Evolutionary conservation across 2,329 filamentous ascomycete genomes (phyloP).

Genomic region (Xylaria sp.): DNA sequence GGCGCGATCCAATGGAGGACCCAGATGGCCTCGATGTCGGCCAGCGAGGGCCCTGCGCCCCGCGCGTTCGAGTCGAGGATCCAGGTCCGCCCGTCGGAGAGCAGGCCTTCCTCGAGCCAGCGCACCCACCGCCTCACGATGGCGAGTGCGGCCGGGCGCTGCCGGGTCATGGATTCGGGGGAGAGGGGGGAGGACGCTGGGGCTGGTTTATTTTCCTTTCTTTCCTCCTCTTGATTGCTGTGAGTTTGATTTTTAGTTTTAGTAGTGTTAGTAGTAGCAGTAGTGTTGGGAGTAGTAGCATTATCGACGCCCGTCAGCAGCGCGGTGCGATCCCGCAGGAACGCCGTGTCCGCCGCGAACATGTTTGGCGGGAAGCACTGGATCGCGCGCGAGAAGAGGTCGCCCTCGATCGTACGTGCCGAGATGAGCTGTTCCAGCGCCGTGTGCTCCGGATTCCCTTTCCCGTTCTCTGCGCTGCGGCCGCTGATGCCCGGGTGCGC

Average conservation of each 20-base stretch:
- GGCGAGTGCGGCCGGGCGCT: constrained; percentile 65
- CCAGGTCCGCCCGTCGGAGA: constrained; percentile 76
- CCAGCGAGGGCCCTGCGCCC: constrained; percentile 61
- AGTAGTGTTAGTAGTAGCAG: neutral
- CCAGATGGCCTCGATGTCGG: constrained; percentile 77
- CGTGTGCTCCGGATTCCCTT: constrained; percentile 49
- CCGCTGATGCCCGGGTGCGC: constrained; percentile 48
- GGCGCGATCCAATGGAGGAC: constrained; percentile 70
- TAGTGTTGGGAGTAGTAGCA: constrained; percentile 7
- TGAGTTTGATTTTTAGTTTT: neutral
- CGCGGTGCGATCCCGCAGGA: constrained; percentile 66
- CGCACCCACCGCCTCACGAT: constrained; percentile 66
- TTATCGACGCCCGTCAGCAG: constrained; percentile 48
- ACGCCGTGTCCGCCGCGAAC: constrained; percentile 66
- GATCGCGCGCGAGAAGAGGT: constrained; percentile 64
- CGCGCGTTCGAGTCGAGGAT: constrained; percentile 52
- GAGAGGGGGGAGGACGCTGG: constrained; percentile 39
- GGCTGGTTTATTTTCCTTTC: neutral
- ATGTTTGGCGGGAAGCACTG: constrained; percentile 67
- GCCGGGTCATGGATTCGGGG: constrained; percentile 42
- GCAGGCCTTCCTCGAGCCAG: constrained; percentile 69
- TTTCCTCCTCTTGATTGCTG: constrained; percentile 19
- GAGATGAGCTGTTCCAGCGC: constrained; percentile 67
- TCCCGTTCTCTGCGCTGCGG: neutral
- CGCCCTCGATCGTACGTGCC: constrained; percentile 65